Percentiles rank a stretch among this genome's conserved stretches.
Evolutionary conservation across 2,329 filamentous ascomycete genomes (phyloP).

Genomic region (Myriosclerotinia duriaeana): DNA sequence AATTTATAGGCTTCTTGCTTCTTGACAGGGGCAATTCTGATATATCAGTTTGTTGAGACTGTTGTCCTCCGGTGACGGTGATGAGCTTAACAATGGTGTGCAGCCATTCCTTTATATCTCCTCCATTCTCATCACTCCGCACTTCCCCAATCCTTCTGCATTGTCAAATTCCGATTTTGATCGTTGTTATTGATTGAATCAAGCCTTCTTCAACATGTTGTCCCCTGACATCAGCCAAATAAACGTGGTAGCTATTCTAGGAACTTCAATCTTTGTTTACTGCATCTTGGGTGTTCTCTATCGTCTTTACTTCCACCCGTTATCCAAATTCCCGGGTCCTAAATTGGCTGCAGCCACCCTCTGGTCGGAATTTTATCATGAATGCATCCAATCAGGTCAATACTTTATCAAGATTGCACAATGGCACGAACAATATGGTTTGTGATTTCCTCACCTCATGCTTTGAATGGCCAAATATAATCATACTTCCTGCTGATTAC

Average conservation of each 20-base stretch:
- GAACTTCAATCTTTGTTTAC: slow-evolving; percentile 16
- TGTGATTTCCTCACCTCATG: background rate
- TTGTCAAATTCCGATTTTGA: background rate
- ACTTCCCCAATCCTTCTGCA: slow-evolving; percentile 10
- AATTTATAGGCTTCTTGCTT: background rate
- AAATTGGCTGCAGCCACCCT: slow-evolving; percentile 18
- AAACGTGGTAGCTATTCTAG: slow-evolving; percentile 10
- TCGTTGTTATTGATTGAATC: background rate
- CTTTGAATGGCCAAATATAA: background rate
- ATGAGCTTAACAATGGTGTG: background rate
- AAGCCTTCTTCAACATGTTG: slow-evolving; percentile 7
- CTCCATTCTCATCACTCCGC: background rate
- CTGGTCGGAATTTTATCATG: slow-evolving; percentile 14
- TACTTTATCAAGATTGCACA: slow-evolving; percentile 13
- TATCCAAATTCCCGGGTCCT: slow-evolving; percentile 22
- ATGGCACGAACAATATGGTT: slow-evolving; percentile 15
- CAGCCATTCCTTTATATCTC: slow-evolving; percentile 7
- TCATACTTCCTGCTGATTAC: background rate
- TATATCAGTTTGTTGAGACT: slow-evolving; percentile 6
- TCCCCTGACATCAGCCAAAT: slow-evolving; percentile 1
- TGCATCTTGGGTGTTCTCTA: slow-evolving; percentile 14
- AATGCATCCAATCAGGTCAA: slow-evolving; percentile 14
- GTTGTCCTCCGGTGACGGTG: slow-evolving; percentile 4
- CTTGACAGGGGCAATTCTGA: background rate
- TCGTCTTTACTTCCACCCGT: slow-evolving; percentile 23